Conservation (phyloP, 208 protist species). For the Lotmaria passim region DNA sequence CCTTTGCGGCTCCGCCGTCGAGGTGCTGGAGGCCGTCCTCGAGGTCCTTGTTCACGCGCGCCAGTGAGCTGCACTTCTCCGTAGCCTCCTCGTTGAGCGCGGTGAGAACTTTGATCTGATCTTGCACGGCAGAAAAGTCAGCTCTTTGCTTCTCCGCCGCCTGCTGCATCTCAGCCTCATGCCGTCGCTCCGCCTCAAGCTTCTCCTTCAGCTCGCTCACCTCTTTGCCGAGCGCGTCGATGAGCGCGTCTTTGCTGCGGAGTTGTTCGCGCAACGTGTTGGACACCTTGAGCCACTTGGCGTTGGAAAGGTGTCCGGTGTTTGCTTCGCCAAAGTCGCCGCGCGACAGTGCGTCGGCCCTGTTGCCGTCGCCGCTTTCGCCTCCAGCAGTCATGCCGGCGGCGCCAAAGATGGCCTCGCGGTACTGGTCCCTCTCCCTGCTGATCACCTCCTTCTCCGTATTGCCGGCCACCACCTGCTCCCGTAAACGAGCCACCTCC, state of each 20-base stretch:
- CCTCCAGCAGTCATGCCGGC: constrained; percentile 16
- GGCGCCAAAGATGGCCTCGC: constrained; percentile 71
- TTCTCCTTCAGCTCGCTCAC: constrained; percentile 53
- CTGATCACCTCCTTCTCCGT: constrained; percentile 66
- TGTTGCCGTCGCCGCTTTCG: constrained; percentile 1
- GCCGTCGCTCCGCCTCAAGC: constrained; percentile 37
- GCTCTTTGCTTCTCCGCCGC: constrained; percentile 18
- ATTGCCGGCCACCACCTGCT: constrained; percentile 55
- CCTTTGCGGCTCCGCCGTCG: constrained; percentile 45
- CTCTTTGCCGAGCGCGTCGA: constrained; percentile 59
- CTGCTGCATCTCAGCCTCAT: constrained; percentile 20
- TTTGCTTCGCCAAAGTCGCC: constrained; percentile 14
- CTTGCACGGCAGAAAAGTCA: constrained; percentile 18
- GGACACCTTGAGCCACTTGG: constrained; percentile 53
- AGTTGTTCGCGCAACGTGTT: constrained; percentile 81
- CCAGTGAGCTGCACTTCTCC: constrained; percentile 43
- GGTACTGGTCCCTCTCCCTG: constrained; percentile 82
- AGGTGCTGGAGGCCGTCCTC: constrained; percentile 40
- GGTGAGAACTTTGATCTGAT: constrained; percentile 39
- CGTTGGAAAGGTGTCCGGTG: constrained; percentile 22
- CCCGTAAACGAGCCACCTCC: constrained; percentile 53
- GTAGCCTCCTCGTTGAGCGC: constrained; percentile 67
- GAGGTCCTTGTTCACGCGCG: constrained; percentile 68
- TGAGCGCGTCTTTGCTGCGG: constrained; percentile 69
- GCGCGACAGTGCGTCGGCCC: not conserved